Conservation (phyloP, 768 basidiomycete species). For the Lentinula sp. region DNA sequence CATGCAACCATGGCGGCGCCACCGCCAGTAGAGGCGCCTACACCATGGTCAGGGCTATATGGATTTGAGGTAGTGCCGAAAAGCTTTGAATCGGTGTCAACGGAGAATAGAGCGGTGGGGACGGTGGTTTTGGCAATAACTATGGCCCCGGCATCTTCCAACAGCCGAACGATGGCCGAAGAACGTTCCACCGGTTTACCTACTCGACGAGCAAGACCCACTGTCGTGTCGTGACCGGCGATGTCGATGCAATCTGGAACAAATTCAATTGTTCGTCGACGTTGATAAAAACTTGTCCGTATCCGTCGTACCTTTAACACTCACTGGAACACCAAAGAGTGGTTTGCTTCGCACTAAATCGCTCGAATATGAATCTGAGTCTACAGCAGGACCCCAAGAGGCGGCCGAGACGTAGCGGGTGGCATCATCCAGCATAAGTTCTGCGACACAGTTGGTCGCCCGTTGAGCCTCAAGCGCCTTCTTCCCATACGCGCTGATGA, state of each 20-base stretch:
- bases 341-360: constrained; percentile 35
- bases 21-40: constrained; percentile 67
- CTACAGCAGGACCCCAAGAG: constrained; percentile 33
- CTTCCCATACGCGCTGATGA: constrained; percentile 51
- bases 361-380: constrained; percentile 25
- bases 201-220: constrained; percentile 52
- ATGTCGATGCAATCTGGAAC: constrained; percentile 38
- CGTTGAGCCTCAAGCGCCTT: constrained; percentile 46
- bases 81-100: constrained; percentile 54
- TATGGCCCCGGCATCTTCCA: constrained; percentile 59
- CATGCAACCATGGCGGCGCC: constrained; percentile 63
- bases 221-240: constrained; percentile 52
- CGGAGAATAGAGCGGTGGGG: constrained; percentile 48
- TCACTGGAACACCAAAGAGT: constrained; percentile 63
- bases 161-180: constrained; percentile 48
- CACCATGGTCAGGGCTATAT: constrained; percentile 42
- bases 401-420: constrained; percentile 30
- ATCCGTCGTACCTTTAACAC: constrained; percentile 50
- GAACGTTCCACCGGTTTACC: constrained; percentile 38
- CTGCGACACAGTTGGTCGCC: constrained; percentile 63
- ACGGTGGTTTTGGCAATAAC: constrained; percentile 60
- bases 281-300: neutral
- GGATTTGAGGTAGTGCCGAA: constrained; percentile 64
- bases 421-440: constrained; percentile 51
- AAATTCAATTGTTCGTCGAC: neutral